phyloP scores from a whole-genome alignment of 495 filamentous ascomycete species.

The Podospora australis region DNA sequence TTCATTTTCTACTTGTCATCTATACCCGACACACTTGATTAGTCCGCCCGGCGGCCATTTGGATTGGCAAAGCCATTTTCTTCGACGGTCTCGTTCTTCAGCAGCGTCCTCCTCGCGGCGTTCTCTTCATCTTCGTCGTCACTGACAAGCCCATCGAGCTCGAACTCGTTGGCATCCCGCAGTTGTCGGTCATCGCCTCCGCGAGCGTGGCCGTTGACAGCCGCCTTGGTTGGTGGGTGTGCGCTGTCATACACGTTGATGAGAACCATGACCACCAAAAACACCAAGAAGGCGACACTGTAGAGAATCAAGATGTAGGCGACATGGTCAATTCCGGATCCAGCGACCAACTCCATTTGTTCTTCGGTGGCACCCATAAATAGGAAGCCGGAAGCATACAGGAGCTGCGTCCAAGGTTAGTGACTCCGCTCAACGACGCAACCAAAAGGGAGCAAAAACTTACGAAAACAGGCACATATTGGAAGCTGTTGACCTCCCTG shows the following conservation, averaged over 20 bases:
- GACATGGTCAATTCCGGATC: constrained; percentile 74
- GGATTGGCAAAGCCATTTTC: constrained; percentile 32
- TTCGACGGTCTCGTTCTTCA: constrained; percentile 24
- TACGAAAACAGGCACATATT: constrained; percentile 87
- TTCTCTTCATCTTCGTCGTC: constrained; percentile 64
- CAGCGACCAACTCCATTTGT: constrained; percentile 72
- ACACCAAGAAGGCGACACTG: constrained; percentile 82
- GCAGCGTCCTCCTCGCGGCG: constrained; percentile 32
- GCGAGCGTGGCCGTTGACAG: constrained; percentile 32
- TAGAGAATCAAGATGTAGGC: constrained; percentile 87
- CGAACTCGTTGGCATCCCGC: constrained; percentile 82
- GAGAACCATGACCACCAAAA: constrained; percentile 82
- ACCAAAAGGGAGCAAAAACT: constrained; percentile 34
- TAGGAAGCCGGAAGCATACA: constrained; percentile 89
- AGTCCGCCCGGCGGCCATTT: constrained; percentile 33
- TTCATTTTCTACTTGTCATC: not conserved
- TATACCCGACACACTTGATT: constrained; percentile 15
- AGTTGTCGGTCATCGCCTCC: constrained; percentile 41
- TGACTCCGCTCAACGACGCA: not conserved
- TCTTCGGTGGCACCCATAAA: constrained; percentile 98
- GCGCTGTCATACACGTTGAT: constrained; percentile 67
- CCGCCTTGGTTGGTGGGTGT: constrained; percentile 17
- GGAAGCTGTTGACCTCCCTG: constrained; percentile 71
- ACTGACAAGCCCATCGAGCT: constrained; percentile 82
- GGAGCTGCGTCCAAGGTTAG: constrained; percentile 49